Conservation (phyloP, 108 stramenopile species). For the Schizochytrium sp. region DNA sequence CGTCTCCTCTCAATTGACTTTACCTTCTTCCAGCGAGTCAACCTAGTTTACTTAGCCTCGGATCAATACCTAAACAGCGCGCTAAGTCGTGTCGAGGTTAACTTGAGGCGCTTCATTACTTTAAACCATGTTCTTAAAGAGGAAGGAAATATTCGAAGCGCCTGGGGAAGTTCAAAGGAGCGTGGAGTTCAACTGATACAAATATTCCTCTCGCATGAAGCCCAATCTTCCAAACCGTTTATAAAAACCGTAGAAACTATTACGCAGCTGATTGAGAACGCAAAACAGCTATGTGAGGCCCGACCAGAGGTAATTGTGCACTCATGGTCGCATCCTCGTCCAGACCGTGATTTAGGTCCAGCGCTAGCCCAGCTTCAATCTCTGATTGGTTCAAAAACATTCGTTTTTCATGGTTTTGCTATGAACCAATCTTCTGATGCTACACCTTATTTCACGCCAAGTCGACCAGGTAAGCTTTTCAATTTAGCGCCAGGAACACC, state of each 20-base stretch:
- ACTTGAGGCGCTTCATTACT: neutral
- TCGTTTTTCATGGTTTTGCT: neutral
- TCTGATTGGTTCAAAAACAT: neutral
- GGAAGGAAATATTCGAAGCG: neutral
- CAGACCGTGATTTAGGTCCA: neutral
- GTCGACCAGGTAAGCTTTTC: no score
- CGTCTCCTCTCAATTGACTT: neutral
- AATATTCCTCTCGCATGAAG: neutral
- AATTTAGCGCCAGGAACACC: neutral
- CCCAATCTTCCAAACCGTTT: neutral
- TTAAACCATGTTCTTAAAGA: neutral
- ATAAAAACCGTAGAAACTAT: neutral
- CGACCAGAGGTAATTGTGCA: neutral
- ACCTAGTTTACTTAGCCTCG: neutral
- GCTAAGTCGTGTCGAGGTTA: constrained; percentile 2
- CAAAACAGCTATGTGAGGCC: neutral
- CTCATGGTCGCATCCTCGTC: neutral
- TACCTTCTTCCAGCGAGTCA: neutral
- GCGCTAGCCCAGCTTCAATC: neutral
- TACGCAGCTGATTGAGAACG: no score
- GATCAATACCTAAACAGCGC: neutral
- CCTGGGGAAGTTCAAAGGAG: neutral
- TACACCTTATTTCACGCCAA: no score
- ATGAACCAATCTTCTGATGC: no score
- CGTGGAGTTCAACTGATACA: neutral